These are phyloP conservation scores for Rossbeevera mucosa DNA, from an alignment of 768 basidiomycete species.

Conservation along the genomic window DNA sequence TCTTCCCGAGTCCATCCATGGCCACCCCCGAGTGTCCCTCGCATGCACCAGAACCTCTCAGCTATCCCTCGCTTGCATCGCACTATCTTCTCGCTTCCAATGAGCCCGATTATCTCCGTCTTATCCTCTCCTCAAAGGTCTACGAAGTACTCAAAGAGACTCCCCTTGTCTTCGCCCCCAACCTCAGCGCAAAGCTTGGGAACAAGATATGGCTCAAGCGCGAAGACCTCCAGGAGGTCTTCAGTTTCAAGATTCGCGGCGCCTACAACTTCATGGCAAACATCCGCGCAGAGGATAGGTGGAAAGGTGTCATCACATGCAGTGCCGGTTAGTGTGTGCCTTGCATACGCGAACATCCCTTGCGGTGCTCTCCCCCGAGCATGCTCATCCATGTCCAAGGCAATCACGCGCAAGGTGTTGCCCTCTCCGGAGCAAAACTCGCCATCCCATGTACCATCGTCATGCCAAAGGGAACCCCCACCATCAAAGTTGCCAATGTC, in stretches of 20 bases:
- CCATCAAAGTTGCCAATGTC: constrained; percentile 95
- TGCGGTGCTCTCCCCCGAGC: neutral
- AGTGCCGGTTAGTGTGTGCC: constrained; percentile 86
- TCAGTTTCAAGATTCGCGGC: constrained; percentile 97
- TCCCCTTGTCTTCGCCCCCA: constrained; percentile 81
- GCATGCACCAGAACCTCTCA: constrained; percentile 57
- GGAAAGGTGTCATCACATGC: constrained; percentile 97
- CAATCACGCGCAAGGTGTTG: constrained; percentile 98
- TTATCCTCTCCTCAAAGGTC: constrained; percentile 86
- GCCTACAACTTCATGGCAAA: constrained; percentile 99
- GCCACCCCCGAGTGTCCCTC: constrained; percentile 68
- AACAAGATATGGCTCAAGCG: constrained; percentile 95
- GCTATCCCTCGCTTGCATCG: constrained; percentile 61
- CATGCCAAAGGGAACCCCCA: constrained; percentile 92
- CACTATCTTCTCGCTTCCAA: constrained; percentile 62
- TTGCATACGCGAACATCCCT: constrained; percentile 14
- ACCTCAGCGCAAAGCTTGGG: constrained; percentile 82
- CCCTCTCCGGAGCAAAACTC: constrained; percentile 84
- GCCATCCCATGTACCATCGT: constrained; percentile 97
- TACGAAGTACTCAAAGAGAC: constrained; percentile 89
- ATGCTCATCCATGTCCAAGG: constrained; percentile 44
- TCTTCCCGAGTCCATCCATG: neutral
- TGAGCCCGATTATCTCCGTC: constrained; percentile 81
- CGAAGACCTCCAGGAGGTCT: constrained; percentile 95
- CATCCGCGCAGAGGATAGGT: constrained; percentile 81